phyloP scores from a whole-genome alignment of 2,329 filamentous ascomycete species.

The Phyllosticta capitalensis region DNA sequence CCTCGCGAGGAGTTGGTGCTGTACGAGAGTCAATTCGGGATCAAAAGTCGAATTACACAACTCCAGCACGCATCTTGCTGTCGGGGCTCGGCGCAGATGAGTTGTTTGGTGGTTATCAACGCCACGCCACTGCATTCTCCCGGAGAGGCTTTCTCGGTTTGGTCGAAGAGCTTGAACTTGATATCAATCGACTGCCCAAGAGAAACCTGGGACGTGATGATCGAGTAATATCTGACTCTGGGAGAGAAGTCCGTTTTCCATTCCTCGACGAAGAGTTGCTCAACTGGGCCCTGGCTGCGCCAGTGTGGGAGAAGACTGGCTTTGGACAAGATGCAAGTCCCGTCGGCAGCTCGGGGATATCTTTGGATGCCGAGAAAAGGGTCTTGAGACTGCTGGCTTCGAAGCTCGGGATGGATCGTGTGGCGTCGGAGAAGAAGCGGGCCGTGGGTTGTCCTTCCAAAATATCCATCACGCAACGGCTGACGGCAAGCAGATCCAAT shows the following conservation, averaged over 20 bases:
- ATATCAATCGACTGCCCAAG: slow-evolving; percentile 76
- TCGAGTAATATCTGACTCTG: slow-evolving; percentile 80
- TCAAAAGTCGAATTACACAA: slow-evolving; percentile 43
- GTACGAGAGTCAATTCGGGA: slow-evolving; percentile 24
- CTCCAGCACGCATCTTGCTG: slow-evolving; percentile 70
- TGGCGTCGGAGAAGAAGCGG: slow-evolving; percentile 83
- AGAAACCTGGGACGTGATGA: slow-evolving; percentile 95
- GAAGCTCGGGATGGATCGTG: slow-evolving; percentile 59
- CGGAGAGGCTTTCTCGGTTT: slow-evolving; percentile 61
- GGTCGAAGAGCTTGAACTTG: slow-evolving; percentile 72
- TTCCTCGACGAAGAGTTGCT: slow-evolving; percentile 83
- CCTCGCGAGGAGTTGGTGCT: slow-evolving; percentile 60
- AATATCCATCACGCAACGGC: neutral
- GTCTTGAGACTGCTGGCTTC: slow-evolving; percentile 68
- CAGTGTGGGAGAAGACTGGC: slow-evolving; percentile 80
- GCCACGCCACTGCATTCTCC: slow-evolving; percentile 69
- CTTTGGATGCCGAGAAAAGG: slow-evolving; percentile 48
- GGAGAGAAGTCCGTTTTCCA: slow-evolving; percentile 80
- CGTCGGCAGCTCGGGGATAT: slow-evolving; percentile 43
- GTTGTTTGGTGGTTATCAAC: slow-evolving; percentile 84
- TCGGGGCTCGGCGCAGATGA: slow-evolving; percentile 94
- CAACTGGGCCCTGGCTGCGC: slow-evolving; percentile 63
- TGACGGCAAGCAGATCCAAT: slow-evolving; percentile 30
- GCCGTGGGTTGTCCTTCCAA: slow-evolving; percentile 50
- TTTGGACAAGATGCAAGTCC: slow-evolving; percentile 56